Base-by-base conservation (phyloP, 2,329 filamentous ascomycete genomes). In the Colletotrichum horii region DNA sequence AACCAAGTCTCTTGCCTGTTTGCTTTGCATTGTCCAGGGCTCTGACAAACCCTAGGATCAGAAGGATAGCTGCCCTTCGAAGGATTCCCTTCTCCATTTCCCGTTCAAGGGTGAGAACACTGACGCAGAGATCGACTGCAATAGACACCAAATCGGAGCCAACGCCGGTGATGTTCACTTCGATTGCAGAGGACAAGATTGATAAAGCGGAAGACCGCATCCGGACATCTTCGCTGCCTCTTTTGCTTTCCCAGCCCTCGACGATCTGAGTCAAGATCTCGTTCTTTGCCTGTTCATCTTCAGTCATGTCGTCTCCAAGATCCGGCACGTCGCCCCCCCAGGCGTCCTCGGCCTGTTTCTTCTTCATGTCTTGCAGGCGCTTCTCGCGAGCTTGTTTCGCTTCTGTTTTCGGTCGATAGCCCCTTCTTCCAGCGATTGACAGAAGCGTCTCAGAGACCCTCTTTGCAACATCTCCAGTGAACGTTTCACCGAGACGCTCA, bases 151-250 rank as follows among this genome's bases (percentile, higher is more conserved):
- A 79, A 8, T 84, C 81, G 1, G 91, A 81, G 2, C 90, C 89
- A 30, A 93, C 82, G 0, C 91, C 91, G 2, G 84, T 83, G 6
- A 93, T 84, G 77, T 92, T 93, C 2, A 88, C 90, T 81, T 95
- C 93, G 30, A 95, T 82, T 0, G 88, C 87, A 2, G 84, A 84
- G 1, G 90, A 89, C 58, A 95, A 86, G 62, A 95, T 89, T 6
- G 93, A 93, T 8, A 96, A 82, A 6, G 93, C 92, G 26, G 93
- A 95, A 16, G 93, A 86, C 1, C 94, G 91, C 78, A 96, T 89
- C 6, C 94, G 89, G 15, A 95, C 86, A 80, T 78, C 77, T 32
- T 78, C 76, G 48, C 71, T 78, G 26, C 77, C 77, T 61, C 77
- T 65, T 43, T 72, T 77, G 66, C 77, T 77, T 32, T 78, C 77